These are phyloP conservation scores for Talaromyces sp. DNA, from an alignment of 2,329 filamentous ascomycete species.

Conservation along the genomic window DNA sequence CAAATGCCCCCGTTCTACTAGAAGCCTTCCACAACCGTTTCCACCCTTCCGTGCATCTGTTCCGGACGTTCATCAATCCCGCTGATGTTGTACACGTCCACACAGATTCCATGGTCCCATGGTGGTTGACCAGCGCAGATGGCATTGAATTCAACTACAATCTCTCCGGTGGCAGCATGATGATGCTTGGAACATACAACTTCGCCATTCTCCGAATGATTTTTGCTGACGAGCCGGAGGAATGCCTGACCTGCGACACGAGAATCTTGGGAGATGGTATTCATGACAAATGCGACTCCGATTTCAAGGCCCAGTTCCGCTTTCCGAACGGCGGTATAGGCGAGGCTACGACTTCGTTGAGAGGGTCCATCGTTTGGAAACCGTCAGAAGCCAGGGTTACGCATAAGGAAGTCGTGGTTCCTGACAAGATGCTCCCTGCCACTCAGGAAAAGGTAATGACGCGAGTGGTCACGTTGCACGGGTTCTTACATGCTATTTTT, in stretches of 20 bases:
- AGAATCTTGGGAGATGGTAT: conserved; percentile 28
- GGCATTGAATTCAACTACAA: conserved; percentile 48
- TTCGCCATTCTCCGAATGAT: conserved; percentile 36
- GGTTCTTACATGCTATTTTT: conserved; percentile 21
- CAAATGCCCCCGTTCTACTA: conserved; percentile 46
- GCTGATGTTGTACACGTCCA: conserved; percentile 40
- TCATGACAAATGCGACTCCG: conserved; percentile 41
- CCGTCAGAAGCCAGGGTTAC: conserved; percentile 24
- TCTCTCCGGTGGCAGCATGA: conserved; percentile 42
- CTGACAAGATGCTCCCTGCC: conserved; percentile 1
- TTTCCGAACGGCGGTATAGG: conserved; percentile 45
- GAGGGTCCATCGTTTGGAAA: conserved; percentile 23
- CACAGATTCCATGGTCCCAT: conserved; percentile 33
- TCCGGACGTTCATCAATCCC: conserved; percentile 42
- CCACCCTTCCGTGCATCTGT: conserved; percentile 47
- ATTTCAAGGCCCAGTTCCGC: conserved; percentile 37
- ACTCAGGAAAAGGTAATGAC: conserved; percentile 12
- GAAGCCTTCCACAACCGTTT: conserved; percentile 55
- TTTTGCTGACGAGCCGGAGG: conserved; percentile 35
- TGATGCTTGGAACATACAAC: conserved; percentile 38
- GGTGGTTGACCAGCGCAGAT: conserved; percentile 33
- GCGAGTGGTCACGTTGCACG: conserved; percentile 21
- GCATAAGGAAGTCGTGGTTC: conserved; percentile 8
- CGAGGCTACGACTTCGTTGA: conserved; percentile 32
- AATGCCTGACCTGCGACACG: conserved; percentile 37